phyloP scores from a whole-genome alignment of 1,284 basidiomycete genomes.

The Trametes pubescens region DNA sequence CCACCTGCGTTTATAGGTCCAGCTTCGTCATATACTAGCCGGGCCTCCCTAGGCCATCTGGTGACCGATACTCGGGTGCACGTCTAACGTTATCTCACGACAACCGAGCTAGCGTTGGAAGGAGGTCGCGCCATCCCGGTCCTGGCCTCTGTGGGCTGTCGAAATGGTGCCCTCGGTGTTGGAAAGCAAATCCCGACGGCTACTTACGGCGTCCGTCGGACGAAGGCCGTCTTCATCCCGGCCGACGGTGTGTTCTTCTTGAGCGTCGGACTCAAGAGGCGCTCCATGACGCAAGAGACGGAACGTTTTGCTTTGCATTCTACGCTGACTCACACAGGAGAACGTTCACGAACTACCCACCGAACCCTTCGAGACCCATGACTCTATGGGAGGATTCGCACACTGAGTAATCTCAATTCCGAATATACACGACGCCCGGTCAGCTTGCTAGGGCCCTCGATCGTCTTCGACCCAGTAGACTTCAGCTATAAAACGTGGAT shows the following conservation, averaged over 20 bases:
- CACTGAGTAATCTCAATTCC: constrained; percentile 19
- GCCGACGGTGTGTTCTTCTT: constrained; percentile 18
- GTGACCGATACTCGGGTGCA: background rate
- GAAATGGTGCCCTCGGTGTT: constrained; percentile 3
- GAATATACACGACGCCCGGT: constrained; percentile 22
- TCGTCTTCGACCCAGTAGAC: background rate
- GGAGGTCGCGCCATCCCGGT: constrained; percentile 5
- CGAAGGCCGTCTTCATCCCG: constrained; percentile 7
- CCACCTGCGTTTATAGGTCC: no score
- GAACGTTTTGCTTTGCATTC: constrained; percentile 3
- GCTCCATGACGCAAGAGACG: constrained; percentile 26
- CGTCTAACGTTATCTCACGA: background rate
- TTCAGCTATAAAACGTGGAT: constrained; percentile 17
- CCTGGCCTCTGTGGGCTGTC: constrained; percentile 11
- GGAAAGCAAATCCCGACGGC: constrained; percentile 6
- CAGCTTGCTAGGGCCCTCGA: constrained; percentile 13
- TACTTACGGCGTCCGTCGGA: constrained; percentile 15
- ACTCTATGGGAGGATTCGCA: constrained; percentile 10
- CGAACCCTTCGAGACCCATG: constrained; percentile 15
- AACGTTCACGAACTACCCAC: constrained; percentile 20
- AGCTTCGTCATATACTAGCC: background rate
- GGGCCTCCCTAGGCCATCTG: no score
- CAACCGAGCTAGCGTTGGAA: background rate
- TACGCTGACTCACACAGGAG: constrained; percentile 18
- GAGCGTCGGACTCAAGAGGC: constrained; percentile 9